Evolutionary conservation across 306 rosid genomes (phyloP), one percentile per base, ranked within the genome.

Genomic region (Quercus rubra): DNA sequence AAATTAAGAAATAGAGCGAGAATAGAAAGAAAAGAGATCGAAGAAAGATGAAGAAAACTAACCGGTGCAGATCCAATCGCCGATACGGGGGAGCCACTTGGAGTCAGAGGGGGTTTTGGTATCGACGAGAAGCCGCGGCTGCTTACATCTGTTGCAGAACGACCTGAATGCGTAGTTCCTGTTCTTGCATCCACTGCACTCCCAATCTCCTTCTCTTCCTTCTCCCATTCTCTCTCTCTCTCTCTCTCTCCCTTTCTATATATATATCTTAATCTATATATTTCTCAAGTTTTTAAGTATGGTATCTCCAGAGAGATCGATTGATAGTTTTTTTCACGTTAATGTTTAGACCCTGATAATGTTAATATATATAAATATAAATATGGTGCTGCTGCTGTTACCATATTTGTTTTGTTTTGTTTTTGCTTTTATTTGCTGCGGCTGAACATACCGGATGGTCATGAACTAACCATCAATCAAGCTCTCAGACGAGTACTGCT

Each of bases 41-140:
- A 4, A 19, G 11, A 69, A 38, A 31, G 41, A 12, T 19, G 56
- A 6, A 46, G 74, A 49, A 73, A 73, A 63, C 96, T 83, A 87
- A 94, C 99, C 97, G 55, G 95, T 87, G 89, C 99, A 94, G 95
- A 94, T 92, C 97, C 98, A 94, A 81, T 94, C 98, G 46, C 98
- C 97, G 51, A 92, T 90, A 21, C 97, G 93, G 49, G 99, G 99
- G 57, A 95, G 96, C 99, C 99, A 95, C 81, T 92, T 95, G 78
- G 98, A 92, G 87, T 95, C 92, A 61, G 99, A 81, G 3, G 99
- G 98, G 77, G 99, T 95, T 87, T 91, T 90, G 84, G 74, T 81
- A 78, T 92, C 98, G 35, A 95, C 99, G 73, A 95, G 97, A 30
- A 95, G 88, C 31, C 99, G 99, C 6, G 99, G 99, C 77, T 95